These are phyloP conservation scores for Penicillium coprophilum DNA, from an alignment of 495 filamentous ascomycete species.

Conservation along the genomic window DNA sequence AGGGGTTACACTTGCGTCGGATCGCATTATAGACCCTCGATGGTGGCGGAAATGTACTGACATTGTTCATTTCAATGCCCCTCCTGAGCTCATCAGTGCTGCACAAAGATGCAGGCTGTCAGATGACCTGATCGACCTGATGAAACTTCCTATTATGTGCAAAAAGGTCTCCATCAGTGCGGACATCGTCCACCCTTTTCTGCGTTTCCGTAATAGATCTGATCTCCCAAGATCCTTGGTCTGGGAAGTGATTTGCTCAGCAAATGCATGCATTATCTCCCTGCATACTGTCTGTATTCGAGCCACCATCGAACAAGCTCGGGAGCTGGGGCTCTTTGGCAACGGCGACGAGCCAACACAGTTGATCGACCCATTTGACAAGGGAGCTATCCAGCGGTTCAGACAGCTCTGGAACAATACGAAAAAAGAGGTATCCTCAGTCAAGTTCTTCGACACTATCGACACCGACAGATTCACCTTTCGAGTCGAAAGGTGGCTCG, in stretches of 20 bases:
- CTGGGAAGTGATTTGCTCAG: not conserved
- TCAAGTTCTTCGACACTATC: not conserved
- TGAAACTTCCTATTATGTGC: not conserved
- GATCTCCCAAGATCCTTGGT: not conserved
- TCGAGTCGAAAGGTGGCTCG: not conserved
- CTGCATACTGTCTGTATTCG: not conserved
- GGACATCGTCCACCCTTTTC: constrained; percentile 3
- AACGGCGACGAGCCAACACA: not conserved
- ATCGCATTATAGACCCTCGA: not conserved
- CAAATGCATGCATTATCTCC: not conserved
- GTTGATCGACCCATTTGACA: constrained; percentile 1
- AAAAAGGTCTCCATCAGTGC: constrained; percentile 3
- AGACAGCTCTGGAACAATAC: not conserved
- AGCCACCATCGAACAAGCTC: not conserved
- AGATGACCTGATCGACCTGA: not conserved
- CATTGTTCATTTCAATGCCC: constrained; percentile 3
- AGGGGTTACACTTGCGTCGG: not conserved
- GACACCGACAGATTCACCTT: not conserved
- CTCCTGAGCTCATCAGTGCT: not conserved
- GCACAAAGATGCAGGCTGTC: not conserved
- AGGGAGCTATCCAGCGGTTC: not conserved
- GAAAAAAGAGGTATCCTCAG: not conserved
- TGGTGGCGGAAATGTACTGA: not conserved
- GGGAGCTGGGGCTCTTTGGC: not conserved
- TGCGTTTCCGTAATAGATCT: not conserved